phyloP scores from a whole-genome alignment of 2,329 filamentous ascomycete genomes.

The Sporothrix protearum region DNA sequence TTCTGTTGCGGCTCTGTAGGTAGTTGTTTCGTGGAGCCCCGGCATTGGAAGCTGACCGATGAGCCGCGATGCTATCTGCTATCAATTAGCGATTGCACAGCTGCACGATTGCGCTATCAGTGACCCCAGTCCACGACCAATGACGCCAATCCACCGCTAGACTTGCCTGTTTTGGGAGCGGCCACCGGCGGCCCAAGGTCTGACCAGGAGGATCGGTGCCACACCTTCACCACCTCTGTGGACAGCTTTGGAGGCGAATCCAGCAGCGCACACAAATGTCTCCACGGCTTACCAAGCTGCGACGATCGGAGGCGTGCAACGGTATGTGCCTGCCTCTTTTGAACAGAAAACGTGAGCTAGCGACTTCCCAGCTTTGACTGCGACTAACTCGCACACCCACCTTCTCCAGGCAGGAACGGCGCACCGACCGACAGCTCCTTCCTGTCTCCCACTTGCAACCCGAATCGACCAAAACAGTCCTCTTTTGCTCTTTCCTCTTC shows the following conservation, averaged over 20 bases:
- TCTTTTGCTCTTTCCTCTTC: not conserved
- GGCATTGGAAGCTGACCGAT: not conserved
- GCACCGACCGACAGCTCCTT: not conserved
- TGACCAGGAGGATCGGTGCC: not conserved
- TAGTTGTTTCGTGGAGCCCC: not conserved
- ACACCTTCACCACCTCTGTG: not conserved
- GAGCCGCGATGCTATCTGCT: slow-evolving; percentile 6
- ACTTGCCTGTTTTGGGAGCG: slow-evolving; percentile 11
- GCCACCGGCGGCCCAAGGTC: not conserved
- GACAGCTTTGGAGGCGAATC: not conserved
- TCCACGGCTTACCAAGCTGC: slow-evolving; percentile 10
- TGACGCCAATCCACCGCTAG: not conserved
- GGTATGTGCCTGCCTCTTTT: not conserved
- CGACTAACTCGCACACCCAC: not conserved
- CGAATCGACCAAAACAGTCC: not conserved
- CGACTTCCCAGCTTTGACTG: not conserved
- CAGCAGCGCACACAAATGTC: not conserved
- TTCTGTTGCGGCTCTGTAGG: not conserved
- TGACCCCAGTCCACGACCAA: not conserved
- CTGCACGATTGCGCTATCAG: not conserved
- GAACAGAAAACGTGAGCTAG: too few relatives aligned
- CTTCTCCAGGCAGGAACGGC: not conserved
- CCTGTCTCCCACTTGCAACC: not conserved
- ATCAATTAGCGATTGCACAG: not conserved
- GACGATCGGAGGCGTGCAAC: not conserved